Conservation (phyloP, 306 rosid genomes). For the Erythrophleum fordii region DNA sequence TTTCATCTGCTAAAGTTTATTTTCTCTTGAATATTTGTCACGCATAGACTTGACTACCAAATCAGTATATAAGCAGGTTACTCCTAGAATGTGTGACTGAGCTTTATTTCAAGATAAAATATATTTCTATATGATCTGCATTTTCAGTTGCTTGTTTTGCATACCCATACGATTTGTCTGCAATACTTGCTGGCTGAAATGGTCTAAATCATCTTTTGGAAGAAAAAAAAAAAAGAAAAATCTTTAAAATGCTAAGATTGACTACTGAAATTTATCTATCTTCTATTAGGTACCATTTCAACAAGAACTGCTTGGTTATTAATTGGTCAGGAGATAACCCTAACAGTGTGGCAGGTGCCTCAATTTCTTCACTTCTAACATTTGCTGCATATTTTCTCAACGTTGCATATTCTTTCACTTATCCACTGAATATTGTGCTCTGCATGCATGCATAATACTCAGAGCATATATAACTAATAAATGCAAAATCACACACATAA, state of each 20-base stretch:
- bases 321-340: constrained; percentile 99
- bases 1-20: constrained; percentile 21
- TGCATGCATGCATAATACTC: neutral
- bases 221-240: neutral
- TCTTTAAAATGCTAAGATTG: constrained; percentile 21
- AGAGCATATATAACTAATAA: too few relatives aligned
- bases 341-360: constrained; percentile 91
- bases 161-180: neutral
- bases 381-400: constrained; percentile 1
- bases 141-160: constrained; percentile 6
- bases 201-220: neutral
- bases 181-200: constrained; percentile 21
- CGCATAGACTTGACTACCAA: neutral
- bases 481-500: neutral
- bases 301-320: constrained; percentile 75
- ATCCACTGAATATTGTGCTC: neutral
- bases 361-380: constrained; percentile 29
- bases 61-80: neutral
- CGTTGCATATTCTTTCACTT: neutral
- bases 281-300: constrained; percentile 66
- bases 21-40: constrained; percentile 8
- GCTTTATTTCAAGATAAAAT: neutral
- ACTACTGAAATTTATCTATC: constrained; percentile 31
- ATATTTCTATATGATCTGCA: constrained; percentile 5
- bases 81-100: neutral